Base-by-base conservation (phyloP, 805 yeast species). In the Sugiyamaella mastotermitis region DNA sequence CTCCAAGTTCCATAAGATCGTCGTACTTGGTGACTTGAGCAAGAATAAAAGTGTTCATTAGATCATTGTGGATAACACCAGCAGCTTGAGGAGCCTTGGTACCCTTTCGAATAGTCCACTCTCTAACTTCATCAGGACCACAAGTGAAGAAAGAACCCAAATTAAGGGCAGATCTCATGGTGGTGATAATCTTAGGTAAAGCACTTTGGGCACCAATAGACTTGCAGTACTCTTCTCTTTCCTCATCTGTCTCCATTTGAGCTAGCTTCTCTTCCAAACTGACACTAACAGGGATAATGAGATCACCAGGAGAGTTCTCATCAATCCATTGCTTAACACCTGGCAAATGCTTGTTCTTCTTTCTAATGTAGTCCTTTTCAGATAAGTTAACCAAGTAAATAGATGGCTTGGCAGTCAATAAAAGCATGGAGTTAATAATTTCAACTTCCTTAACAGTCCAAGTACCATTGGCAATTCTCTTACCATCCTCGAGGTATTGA, bases 371-470 rank as follows among this genome's bases (percentile, higher is more conserved):
- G 55, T 86, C 95, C 33, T 68, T 71, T 48, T 78, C 80, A 36
- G 78, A 78, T 14, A 84, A 78, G 52, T 87, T 87, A 43, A 85
- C 69, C 33, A 87, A 58, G 45, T 80, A 79, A 11, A 86, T 74
- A 1, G 88, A 77, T n/a, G 96, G 96, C 56, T 87, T 87, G 3
- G 95, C 87, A 1, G 95, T 86, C 35, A 87, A 61, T 35, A 87
- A 73, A 51, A 77, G 80, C 66, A 83, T 74, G 25, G 73, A 68
- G 60, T 83, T 84, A 38, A 85, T 71, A 34, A 80, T 65, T 20
- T 72, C 76, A 30, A 80, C 74, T 51, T 86, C 92, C 19, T 72
- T 72, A 21, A 68, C 64, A 13, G 72, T 65, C 86, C 92, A 83
- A 4, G 56, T 56, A 27, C 68, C 72, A 35, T 72, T 68, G 36